phyloP scores from a whole-genome alignment of 2,329 filamentous ascomycete species.

The Xenoacremonium recifei region DNA sequence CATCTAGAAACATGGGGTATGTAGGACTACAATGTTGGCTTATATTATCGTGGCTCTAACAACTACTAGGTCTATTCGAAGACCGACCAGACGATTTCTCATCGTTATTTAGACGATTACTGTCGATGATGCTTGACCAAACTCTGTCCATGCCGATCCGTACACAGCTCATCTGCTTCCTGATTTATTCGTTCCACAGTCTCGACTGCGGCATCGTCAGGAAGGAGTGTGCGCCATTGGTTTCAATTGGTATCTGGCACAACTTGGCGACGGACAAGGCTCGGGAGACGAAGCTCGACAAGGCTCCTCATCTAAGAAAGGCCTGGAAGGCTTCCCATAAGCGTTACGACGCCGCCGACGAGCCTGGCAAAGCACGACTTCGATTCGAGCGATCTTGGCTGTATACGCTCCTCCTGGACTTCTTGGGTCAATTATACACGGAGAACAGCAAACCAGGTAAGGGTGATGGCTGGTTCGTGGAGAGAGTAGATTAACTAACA shows the following conservation, averaged over 20 bases:
- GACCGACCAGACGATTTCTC: constrained; percentile 81
- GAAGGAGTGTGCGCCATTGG: constrained; percentile 93
- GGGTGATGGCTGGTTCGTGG: constrained; percentile 5
- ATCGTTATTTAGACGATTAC: constrained; percentile 79
- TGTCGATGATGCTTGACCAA: constrained; percentile 79
- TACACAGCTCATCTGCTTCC: constrained; percentile 82
- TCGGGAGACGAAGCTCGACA: constrained; percentile 71
- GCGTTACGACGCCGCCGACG: constrained; percentile 84
- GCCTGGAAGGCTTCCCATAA: constrained; percentile 87
- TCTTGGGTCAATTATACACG: constrained; percentile 70
- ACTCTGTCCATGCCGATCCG: constrained; percentile 66
- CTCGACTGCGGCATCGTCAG: constrained; percentile 85
- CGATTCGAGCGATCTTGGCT: constrained; percentile 94
- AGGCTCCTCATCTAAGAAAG: constrained; percentile 74
- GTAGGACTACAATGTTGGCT: background rate
- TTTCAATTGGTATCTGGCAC: constrained; percentile 95
- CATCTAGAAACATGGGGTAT: constrained; percentile 82
- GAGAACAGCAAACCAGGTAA: constrained; percentile 46
- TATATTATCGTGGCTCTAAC: constrained; percentile 11
- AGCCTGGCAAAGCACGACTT: constrained; percentile 71
- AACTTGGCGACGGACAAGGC: constrained; percentile 78
- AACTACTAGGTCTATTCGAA: constrained; percentile 66
- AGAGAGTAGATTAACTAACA: constrained; percentile 13
- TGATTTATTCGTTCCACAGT: constrained; percentile 91
- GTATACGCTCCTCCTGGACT: constrained; percentile 81